Percentiles rank a stretch among this genome's conserved stretches.
phyloP scores from a whole-genome alignment of 176 grass and related monocot species.

The Echinochloa phyllopogon region DNA sequence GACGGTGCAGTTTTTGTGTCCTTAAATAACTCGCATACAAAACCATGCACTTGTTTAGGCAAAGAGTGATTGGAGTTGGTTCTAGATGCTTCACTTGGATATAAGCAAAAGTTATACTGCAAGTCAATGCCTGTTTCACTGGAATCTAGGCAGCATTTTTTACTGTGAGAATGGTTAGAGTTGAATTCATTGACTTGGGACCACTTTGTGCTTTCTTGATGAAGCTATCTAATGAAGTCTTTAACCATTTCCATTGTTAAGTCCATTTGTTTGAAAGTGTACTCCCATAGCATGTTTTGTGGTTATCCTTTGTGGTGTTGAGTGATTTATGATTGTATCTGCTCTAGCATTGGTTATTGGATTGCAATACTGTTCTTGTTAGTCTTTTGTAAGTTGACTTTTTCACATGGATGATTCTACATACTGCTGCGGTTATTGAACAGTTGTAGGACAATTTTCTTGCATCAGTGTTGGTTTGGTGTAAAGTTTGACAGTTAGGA shows the following conservation, averaged over 20 bases:
- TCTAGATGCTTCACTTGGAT: conserved; percentile 33
- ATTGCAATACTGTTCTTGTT: conserved; percentile 7
- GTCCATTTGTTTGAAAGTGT: not conserved
- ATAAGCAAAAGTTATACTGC: conserved; percentile 17
- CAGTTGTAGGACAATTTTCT: not conserved
- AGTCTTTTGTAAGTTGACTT: not conserved
- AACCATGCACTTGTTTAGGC: conserved; percentile 32
- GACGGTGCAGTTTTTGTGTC: not conserved
- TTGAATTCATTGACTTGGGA: conserved; percentile 5
- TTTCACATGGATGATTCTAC: conserved; percentile 6
- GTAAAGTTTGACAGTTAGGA: not conserved
- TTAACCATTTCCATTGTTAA: not conserved
- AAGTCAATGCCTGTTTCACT: conserved; percentile 16
- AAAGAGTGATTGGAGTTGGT: conserved; percentile 7
- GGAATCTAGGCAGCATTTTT: conserved; percentile 31
- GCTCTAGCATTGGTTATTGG: not conserved
- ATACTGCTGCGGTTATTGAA: not conserved
- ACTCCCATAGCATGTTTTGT: not conserved
- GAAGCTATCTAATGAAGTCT: conserved; percentile 18
- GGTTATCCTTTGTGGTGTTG: not conserved
- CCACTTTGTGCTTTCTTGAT: not conserved
- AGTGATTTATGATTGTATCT: conserved; percentile 21
- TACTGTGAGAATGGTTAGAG: not conserved
- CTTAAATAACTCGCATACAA: conserved; percentile 14
- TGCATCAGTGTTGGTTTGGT: not conserved